These are phyloP conservation scores for Garcia nutans DNA, from an alignment of 345 rosid genomes.

Conservation along the genomic window DNA sequence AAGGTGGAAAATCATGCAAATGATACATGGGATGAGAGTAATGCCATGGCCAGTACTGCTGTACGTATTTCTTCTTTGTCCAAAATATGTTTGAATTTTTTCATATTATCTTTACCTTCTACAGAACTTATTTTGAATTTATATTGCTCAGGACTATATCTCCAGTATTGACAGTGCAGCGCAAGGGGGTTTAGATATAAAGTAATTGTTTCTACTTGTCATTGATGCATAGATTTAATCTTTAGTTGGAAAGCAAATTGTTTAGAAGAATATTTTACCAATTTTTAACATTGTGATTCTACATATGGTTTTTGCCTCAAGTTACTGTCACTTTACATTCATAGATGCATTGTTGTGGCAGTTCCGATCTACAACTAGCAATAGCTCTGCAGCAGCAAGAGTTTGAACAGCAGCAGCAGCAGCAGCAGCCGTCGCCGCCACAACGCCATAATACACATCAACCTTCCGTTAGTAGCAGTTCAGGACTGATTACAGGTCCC, in stretches of 20 bases:
- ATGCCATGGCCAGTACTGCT: conserved; percentile 81
- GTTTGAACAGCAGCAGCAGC: conserved; percentile 73
- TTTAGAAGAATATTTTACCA: not conserved
- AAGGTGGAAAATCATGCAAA: conserved; percentile 63
- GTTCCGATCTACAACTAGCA: conserved; percentile 93
- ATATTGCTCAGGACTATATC: conserved; percentile 71
- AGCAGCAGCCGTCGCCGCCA: conserved; percentile 39
- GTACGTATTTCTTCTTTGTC: conserved; percentile 40
- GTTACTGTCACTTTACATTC: not conserved
- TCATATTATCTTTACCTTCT: not conserved
- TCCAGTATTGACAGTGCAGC: conserved; percentile 70
- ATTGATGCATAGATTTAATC: conserved; percentile 3
- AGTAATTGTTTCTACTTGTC: conserved; percentile 47
- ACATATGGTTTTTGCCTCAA: not conserved
- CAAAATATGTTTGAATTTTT: conserved; percentile 3
- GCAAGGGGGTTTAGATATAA: conserved; percentile 59
- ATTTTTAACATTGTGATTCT: not conserved
- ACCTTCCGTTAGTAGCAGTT: conserved; percentile 43
- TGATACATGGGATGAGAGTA: conserved; percentile 78
- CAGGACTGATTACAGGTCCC: conserved; percentile 82
- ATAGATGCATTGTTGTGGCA: conserved; percentile 34
- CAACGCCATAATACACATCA: conserved; percentile 58
- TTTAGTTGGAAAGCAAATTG: conserved; percentile 3
- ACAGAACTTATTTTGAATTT: conserved; percentile 21
- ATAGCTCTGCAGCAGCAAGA: conserved; percentile 97